Conservation (phyloP, 306 rosid species). For the Nissolia schottii region DNA sequence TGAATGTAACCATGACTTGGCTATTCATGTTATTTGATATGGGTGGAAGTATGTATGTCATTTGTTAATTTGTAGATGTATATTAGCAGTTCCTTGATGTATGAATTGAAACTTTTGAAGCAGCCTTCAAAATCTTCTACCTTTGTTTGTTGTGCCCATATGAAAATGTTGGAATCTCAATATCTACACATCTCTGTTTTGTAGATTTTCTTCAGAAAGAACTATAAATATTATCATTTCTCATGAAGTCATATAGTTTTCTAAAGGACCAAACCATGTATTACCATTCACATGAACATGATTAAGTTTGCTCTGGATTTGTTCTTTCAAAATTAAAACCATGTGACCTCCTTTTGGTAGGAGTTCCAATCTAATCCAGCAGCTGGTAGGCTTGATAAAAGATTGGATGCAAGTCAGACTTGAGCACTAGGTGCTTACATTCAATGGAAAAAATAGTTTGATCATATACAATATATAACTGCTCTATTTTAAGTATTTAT, state of each 20-base stretch:
- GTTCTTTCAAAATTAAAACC: conserved; percentile 1
- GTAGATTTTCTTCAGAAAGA: neutral
- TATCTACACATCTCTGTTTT: neutral
- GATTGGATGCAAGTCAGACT: neutral
- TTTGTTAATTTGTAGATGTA: neutral
- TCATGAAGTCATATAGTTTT: neutral
- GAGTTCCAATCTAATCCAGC: neutral
- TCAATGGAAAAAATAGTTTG: neutral
- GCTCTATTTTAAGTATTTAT: neutral
- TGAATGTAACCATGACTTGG: neutral
- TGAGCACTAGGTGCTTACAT: neutral
- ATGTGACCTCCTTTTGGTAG: neutral
- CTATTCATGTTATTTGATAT: neutral
- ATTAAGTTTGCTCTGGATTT: neutral
- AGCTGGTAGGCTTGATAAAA: neutral
- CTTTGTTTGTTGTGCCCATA: neutral
- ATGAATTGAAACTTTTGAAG: neutral
- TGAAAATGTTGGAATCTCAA: neutral
- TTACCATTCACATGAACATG: neutral
- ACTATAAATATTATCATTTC: neutral
- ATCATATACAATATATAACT: neutral
- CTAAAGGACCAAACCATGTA: neutral
- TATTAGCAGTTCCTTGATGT: neutral
- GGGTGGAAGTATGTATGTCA: neutral
- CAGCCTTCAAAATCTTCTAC: neutral